Percentiles rank a stretch among this genome's conserved stretches.
phyloP scores from a whole-genome alignment of 2,329 filamentous ascomycete species.

The Dendrostoma leiphaemia region DNA sequence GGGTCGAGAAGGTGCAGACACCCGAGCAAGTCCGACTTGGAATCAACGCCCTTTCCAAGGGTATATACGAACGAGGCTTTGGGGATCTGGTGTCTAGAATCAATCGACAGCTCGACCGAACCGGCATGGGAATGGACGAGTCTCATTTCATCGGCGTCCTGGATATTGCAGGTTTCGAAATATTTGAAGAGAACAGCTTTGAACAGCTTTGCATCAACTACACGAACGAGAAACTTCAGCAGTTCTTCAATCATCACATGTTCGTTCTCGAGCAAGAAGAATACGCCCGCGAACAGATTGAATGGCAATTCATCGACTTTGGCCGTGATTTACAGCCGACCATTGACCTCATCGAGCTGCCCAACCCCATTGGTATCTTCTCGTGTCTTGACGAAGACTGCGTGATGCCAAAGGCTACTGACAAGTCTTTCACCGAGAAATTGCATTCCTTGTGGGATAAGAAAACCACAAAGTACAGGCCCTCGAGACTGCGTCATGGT shows the following conservation, averaged over 20 bases:
- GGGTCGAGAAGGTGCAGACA: constrained; percentile 98
- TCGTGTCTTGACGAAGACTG: constrained; percentile 97
- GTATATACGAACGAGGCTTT: constrained; percentile 95
- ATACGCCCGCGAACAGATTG: constrained; percentile 94
- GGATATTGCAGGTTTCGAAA: constrained; percentile 98
- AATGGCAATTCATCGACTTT: constrained; percentile 99
- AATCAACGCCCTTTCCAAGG: constrained; percentile 89
- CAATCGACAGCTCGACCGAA: constrained; percentile 87
- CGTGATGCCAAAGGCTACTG: constrained; percentile 98
- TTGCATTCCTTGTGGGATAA: constrained; percentile 96
- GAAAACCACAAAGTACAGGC: constrained; percentile 89
- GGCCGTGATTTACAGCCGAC: constrained; percentile 95
- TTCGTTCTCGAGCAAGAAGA: constrained; percentile 98
- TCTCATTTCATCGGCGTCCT: constrained; percentile 96
- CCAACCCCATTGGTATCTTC: constrained; percentile 98
- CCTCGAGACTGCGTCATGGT: constrained; percentile 82
- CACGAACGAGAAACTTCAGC: constrained; percentile 97
- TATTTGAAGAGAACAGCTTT: constrained; percentile 97
- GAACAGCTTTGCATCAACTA: constrained; percentile 99
- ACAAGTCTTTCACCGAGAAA: constrained; percentile 96
- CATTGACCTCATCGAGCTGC: constrained; percentile 92
- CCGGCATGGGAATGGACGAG: constrained; percentile 78
- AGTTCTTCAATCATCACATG: constrained; percentile 99
- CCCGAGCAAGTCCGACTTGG: constrained; percentile 91
- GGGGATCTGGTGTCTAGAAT: constrained; percentile 89